Percentiles rank a stretch among this genome's conserved stretches.
These are phyloP conservation scores for Chlamydomonas schloesseri DNA, from an alignment of 139 green algal genomes.

Conservation along the genomic window DNA sequence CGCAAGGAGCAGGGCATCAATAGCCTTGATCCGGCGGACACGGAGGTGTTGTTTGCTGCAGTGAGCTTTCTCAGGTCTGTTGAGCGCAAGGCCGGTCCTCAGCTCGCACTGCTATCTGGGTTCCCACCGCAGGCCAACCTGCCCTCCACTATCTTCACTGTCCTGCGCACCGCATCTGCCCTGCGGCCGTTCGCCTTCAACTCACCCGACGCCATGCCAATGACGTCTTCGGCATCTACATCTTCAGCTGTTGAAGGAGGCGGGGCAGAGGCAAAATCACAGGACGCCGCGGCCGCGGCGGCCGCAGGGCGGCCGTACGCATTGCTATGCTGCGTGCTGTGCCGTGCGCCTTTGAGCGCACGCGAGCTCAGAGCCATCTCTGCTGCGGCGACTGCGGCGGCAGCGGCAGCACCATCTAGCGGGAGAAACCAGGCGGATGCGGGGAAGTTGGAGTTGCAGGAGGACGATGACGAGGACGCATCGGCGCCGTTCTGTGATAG, in stretches of 20 bases:
- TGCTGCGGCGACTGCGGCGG: neutral
- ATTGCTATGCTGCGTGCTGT: neutral
- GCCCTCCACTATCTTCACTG: constrained; percentile 68
- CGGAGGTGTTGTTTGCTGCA: too few relatives aligned
- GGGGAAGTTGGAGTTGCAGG: neutral
- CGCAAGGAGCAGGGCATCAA: too few relatives aligned
- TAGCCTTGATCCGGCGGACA: too few relatives aligned
- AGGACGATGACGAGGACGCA: neutral
- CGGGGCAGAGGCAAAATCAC: neutral
- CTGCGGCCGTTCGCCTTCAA: constrained; percentile 72
- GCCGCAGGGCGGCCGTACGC: neutral
- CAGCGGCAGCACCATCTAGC: neutral
- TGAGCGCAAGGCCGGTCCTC: too few relatives aligned
- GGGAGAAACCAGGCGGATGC: neutral
- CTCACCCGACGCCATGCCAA: neutral
- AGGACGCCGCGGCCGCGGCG: neutral
- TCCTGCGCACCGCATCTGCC: constrained; percentile 66
- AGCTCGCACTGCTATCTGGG: too few relatives aligned
- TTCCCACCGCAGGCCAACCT: constrained; percentile 64
- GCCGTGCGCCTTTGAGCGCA: constrained; percentile 15
- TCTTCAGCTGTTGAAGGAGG: neutral
- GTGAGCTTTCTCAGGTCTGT: too few relatives aligned
- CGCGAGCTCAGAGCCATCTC: constrained; percentile 2
- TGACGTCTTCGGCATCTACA: neutral
- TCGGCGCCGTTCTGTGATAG: constrained; percentile 6